Conservation (phyloP, 495 filamentous ascomycete species). For the Polyplosphaeria fusca region DNA sequence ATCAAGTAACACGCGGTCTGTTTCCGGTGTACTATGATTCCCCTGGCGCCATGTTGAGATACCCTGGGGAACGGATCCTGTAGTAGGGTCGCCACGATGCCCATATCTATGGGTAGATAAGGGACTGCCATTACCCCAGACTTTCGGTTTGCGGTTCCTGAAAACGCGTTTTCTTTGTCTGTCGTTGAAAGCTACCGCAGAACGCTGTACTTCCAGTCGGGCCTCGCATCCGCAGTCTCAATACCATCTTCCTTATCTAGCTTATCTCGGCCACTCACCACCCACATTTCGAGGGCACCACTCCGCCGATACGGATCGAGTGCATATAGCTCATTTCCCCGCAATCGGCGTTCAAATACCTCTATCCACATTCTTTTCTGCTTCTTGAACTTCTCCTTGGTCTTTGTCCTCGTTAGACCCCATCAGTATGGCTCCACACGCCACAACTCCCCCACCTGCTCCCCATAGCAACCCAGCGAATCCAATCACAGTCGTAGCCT, state of each 20-base stretch:
- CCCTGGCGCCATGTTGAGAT: slow-evolving; percentile 3
- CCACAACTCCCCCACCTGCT: slow-evolving; percentile 33
- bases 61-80: slow-evolving; percentile 9
- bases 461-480: slow-evolving; percentile 32
- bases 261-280: slow-evolving; percentile 20
- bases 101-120: slow-evolving; percentile 25
- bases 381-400: background rate
- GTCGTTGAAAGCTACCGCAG: background rate
- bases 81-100: slow-evolving; percentile 1
- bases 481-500: slow-evolving; percentile 69
- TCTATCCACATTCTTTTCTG: background rate
- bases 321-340: slow-evolving; percentile 19
- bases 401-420: background rate
- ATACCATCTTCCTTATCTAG: slow-evolving; percentile 24
- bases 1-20: slow-evolving; percentile 32
- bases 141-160: slow-evolving; percentile 20
- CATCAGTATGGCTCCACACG: slow-evolving; percentile 34
- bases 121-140: slow-evolving; percentile 29
- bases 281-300: background rate
- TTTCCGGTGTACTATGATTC: background rate
- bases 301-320: background rate
- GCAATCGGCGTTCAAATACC: background rate
- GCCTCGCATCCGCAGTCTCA: background rate
- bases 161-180: slow-evolving; percentile 21
- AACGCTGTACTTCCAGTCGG: background rate